phyloP scores from a whole-genome alignment of 305 asterid genomes.

The Solanum aculeatissimum region DNA sequence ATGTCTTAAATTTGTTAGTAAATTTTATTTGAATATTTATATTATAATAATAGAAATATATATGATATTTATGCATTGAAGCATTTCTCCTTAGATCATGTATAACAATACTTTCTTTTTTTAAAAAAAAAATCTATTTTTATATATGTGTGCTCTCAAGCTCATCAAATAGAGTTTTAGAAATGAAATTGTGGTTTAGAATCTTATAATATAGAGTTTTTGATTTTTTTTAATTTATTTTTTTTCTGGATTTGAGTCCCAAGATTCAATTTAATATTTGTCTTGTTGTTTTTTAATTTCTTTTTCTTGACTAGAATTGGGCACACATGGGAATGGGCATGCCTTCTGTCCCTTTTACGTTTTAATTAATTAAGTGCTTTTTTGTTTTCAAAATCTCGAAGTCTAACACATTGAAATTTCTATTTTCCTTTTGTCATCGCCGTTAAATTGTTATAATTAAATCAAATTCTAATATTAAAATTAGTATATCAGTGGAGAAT shows the following conservation, averaged over 20 bases:
- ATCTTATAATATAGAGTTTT: background rate
- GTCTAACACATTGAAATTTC: background rate
- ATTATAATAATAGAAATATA: too few relatives aligned
- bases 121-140: too few relatives aligned
- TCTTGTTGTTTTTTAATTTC: background rate
- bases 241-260: background rate
- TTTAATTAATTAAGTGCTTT: background rate
- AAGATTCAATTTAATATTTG: background rate
- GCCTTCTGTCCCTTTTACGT: background rate
- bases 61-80: too few relatives aligned
- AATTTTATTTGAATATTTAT: too few relatives aligned
- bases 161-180: background rate
- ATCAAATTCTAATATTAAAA: background rate
- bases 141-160: too few relatives aligned
- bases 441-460: background rate
- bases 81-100: background rate
- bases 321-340: background rate
- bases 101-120: background rate
- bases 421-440: background rate
- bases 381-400: background rate
- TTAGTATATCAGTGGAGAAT: background rate
- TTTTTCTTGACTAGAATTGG: background rate
- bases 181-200: background rate
- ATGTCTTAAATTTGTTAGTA: background rate
- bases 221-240: background rate